Base-by-base conservation (phyloP, 202 grass and related monocot species). In the Musa balbisiana region DNA sequence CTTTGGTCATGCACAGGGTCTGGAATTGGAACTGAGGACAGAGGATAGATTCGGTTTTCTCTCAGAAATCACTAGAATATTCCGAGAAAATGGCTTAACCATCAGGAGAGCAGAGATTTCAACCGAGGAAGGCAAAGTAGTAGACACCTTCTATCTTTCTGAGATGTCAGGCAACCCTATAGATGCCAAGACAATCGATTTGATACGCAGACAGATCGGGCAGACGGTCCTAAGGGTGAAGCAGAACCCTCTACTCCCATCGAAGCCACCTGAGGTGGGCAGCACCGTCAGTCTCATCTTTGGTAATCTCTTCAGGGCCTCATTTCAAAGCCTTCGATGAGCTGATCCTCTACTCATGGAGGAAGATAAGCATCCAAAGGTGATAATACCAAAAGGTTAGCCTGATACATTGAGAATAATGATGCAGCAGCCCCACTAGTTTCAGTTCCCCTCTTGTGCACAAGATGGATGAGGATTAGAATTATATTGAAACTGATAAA, bases 11-110 rank as follows among this genome's bases (percentile, higher is more conserved):
- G 20, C 12, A 22, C 21, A 77, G 75, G 75, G 75, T 52, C 50
- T 77, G 19, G 62, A 77, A 77, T 25, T 77, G 62, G 75, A 77
- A 43, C 27, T 77, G 60, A 51, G 62, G 49, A 77, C 75, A 25
- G 59, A 17, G n/a, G 75, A 77, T 50, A 64, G 75, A 52, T 49
- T 62, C 52, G 75, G 75, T 15, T 64, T 77, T 25, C 75, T 77
- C 6, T 77, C 75, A 10, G 75, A 77, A 21, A 65, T 65, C 13
- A 77, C 75, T 3, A 64, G 75, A 49, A 66, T 77, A 64, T 77
- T 77, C 75, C 75, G 75, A 4, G 75, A 77, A 49, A 53, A 77
- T 8, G 75, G 75, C 49, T 62, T 77, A 26, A 53, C 59, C 0
- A 53, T 77, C n/a, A 21, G 59, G 49, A 23, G 75, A 52, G 75